Conservation (phyloP, 2,329 filamentous ascomycete species). For the Ustilaginoidea virens region DNA sequence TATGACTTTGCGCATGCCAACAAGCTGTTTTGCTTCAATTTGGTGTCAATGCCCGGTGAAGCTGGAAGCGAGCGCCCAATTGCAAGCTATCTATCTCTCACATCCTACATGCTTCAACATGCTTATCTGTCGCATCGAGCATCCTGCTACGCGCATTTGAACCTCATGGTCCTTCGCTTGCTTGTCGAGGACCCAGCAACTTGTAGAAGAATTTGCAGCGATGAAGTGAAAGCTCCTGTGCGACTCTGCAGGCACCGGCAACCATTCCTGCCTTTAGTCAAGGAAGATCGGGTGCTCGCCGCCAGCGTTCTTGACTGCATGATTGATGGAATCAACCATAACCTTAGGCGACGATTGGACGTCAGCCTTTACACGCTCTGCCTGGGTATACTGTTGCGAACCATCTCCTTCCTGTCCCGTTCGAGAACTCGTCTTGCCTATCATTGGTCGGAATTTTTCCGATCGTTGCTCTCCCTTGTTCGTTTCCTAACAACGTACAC, state of each 20-base stretch:
- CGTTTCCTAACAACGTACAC: constrained; percentile 84
- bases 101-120: constrained; percentile 87
- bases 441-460: constrained; percentile 94
- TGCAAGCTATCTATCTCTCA: constrained; percentile 68
- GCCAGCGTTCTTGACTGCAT: constrained; percentile 71
- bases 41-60: constrained; percentile 50
- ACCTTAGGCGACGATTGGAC: constrained; percentile 72
- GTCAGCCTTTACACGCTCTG: constrained; percentile 70
- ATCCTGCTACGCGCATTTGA: constrained; percentile 71
- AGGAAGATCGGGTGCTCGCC: constrained; percentile 56
- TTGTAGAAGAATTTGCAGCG: constrained; percentile 71
- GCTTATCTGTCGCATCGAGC: constrained; percentile 70
- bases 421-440: constrained; percentile 70
- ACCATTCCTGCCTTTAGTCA: constrained; percentile 65
- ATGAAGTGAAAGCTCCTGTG: constrained; percentile 58
- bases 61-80: constrained; percentile 60
- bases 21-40: constrained; percentile 81
- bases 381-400: constrained; percentile 65
- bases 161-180: constrained; percentile 70
- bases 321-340: constrained; percentile 87
- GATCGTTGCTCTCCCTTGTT: constrained; percentile 71
- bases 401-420: constrained; percentile 71
- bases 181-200: constrained; percentile 72
- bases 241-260: constrained; percentile 81
- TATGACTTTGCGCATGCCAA: constrained; percentile 94